Evolutionary conservation across 2,329 filamentous ascomycete genomes (phyloP).

Genomic region (Trichoderma harzianum): DNA sequence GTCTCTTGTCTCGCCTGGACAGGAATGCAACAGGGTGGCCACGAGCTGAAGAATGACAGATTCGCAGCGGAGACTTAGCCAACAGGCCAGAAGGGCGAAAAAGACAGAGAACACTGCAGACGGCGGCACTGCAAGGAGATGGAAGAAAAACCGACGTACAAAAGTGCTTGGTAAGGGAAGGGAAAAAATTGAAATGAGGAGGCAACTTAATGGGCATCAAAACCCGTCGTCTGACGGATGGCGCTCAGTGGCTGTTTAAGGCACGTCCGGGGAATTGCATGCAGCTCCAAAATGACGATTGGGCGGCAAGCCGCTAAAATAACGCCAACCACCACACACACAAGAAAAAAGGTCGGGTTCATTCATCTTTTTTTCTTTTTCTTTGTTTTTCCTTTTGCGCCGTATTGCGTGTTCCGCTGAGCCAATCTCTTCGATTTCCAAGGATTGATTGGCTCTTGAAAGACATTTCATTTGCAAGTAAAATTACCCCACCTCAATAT

Average conservation of each 20-base stretch:
- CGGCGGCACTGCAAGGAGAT: not conserved
- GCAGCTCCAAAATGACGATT: not conserved
- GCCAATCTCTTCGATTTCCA: not conserved
- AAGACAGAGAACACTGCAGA: not conserved
- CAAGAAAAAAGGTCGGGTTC: not conserved
- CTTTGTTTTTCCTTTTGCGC: not conserved
- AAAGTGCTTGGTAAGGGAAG: not conserved
- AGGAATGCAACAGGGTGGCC: not conserved
- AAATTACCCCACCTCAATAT: slow-evolving; percentile 15
- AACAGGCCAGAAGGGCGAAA: not conserved
- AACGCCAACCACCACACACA: not conserved
- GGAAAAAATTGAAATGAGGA: slow-evolving; percentile 13
- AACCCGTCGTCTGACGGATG: slow-evolving; percentile 11
- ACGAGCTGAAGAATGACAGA: not conserved
- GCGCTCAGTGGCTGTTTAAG: slow-evolving; percentile 10
- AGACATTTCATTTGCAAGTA: slow-evolving; percentile 14
- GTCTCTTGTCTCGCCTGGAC: not conserved
- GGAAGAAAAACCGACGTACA: not conserved
- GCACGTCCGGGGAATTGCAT: slow-evolving; percentile 10
- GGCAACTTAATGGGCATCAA: slow-evolving; percentile 17
- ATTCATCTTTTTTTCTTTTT: not conserved
- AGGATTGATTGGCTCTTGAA: not conserved
- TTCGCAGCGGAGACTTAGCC: not conserved
- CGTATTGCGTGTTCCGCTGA: not conserved
- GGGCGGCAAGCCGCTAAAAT: slow-evolving; percentile 15